These are phyloP conservation scores for Leishmania tropica DNA, from an alignment of 208 protist species.

Conservation along the genomic window DNA sequence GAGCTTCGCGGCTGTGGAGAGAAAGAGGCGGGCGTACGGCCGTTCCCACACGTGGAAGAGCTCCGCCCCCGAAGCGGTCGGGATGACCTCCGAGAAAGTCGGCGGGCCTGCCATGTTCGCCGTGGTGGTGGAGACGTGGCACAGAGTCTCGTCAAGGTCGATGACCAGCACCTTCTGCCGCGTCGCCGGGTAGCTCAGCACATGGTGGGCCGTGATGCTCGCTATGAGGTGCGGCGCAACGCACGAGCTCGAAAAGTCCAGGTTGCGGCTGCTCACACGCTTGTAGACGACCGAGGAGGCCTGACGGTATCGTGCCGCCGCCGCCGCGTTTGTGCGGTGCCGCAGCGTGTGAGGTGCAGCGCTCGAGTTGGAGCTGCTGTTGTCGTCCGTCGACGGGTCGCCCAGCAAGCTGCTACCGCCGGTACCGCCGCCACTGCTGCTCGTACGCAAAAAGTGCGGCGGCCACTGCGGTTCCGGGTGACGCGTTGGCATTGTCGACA, in stretches of 20 bases:
- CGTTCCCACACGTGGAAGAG: conserved; percentile 89
- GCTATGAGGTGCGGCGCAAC: conserved; percentile 61
- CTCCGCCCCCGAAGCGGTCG: conserved; percentile 77
- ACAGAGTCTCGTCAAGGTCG: conserved; percentile 91
- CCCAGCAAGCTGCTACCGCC: not conserved
- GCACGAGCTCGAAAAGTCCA: conserved; percentile 51
- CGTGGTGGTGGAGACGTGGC: conserved; percentile 76
- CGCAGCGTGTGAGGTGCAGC: conserved; percentile 22
- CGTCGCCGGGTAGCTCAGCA: conserved; percentile 86
- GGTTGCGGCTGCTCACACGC: conserved; percentile 63
- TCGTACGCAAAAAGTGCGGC: conserved; percentile 55
- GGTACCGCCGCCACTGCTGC: conserved; percentile 10
- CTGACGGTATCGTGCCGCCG: conserved; percentile 22
- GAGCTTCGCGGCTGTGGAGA: conserved; percentile 69
- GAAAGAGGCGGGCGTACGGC: conserved; percentile 72
- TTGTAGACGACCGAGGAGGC: conserved; percentile 68
- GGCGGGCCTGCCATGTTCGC: conserved; percentile 62
- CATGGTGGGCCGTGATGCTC: conserved; percentile 82
- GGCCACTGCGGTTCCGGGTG: conserved; percentile 85
- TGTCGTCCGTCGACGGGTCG: conserved; percentile 61
- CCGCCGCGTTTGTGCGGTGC: conserved; percentile 12
- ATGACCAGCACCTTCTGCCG: conserved; percentile 91
- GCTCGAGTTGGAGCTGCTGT: conserved; percentile 76
- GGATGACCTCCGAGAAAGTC: conserved; percentile 89
- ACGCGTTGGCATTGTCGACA: conserved; percentile 59